Conservation (phyloP, 192 early-diverging fungal genomes). For the Coemansia sp. region DNA sequence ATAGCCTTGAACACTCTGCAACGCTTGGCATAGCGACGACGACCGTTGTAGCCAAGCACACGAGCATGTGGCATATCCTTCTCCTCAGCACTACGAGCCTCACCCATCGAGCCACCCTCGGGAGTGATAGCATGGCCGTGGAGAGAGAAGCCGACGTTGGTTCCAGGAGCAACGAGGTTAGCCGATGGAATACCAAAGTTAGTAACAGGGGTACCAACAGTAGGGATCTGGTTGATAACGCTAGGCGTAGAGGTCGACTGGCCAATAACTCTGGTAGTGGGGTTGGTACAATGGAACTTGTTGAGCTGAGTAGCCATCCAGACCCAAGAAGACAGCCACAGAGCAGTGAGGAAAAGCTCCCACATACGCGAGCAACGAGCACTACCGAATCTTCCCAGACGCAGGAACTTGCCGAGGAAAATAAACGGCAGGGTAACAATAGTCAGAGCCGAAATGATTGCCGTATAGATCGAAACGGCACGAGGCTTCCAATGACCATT, state of each 20-base stretch:
- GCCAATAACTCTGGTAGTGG: not conserved
- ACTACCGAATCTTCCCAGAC: slow-evolving; percentile 24
- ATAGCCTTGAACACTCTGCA: slow-evolving; percentile 49
- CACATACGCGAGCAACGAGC: slow-evolving; percentile 42
- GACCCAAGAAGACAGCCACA: slow-evolving; percentile 50
- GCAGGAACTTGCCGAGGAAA: slow-evolving; percentile 35
- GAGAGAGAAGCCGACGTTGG: slow-evolving; percentile 35
- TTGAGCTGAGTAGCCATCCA: slow-evolving; percentile 49
- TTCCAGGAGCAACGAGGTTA: not conserved
- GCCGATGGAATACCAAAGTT: not conserved
- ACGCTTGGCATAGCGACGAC: slow-evolving; percentile 30
- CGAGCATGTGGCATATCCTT: slow-evolving; percentile 10
- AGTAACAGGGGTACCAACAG: not conserved
- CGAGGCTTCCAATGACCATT: slow-evolving; percentile 52
- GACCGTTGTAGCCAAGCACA: slow-evolving; percentile 26
- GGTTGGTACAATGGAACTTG: slow-evolving; percentile 44
- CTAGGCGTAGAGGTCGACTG: not conserved
- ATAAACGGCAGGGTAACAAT: slow-evolving; percentile 35
- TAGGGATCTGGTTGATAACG: not conserved
- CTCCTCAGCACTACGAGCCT: not conserved
- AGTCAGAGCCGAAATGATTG: slow-evolving; percentile 38
- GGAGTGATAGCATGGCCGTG: slow-evolving; percentile 44
- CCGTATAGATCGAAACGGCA: slow-evolving; percentile 44
- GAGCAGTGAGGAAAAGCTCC: slow-evolving; percentile 40
- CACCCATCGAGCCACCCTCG: slow-evolving; percentile 19